Base-by-base conservation (phyloP, 73 alveolate species). In the Symbiodinium natans region DNA sequence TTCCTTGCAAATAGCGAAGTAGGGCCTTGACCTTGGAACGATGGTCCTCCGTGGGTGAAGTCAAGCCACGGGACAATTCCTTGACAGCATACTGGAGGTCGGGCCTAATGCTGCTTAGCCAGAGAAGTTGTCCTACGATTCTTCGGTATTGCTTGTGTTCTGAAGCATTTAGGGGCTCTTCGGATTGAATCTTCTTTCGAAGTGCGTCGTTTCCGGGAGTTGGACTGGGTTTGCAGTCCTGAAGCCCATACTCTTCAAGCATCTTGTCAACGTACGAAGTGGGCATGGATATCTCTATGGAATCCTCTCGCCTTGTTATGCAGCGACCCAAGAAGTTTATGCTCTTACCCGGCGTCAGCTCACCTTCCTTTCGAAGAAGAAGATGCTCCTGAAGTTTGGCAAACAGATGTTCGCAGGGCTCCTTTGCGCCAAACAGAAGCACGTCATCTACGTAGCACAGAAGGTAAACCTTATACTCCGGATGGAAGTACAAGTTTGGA, bases 401-500 rank as follows among this genome's bases (percentile, higher is more conserved):
- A 59, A 80, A 80, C 88, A 80, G 34, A 34, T 39, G 40, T 29
- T 80, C 38, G 1, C 63, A 39, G 38, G 88, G 23, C 21, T 1
- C 36, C 59, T 82, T 38, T 10, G 29, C 40, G 4, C 89, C 89
- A 38, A 82, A 82, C 33, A 82, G 68, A 27, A 83, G 73, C 74
- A 83, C 19, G 74, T 83, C 92, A n/a, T 83, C 74, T 0, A 41
- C 74, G 74, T 41, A 83, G 41, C 89, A 29, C 73, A 83, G 48
- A 29, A 21, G 19, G 41, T 83, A 83, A 21, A 41, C 38, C 19
- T 33, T 11, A 5, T 41, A 41, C n/a, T 17, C 23, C 27, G 71
- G 43, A 25, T 83, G 71, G 42, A 21, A 83, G 74, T 83, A 83
- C 73, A 83, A 31, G 13, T 41, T 83, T n/a, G 75, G n/a, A 31